Evolutionary conservation across 2,329 filamentous ascomycete species (phyloP).

Genomic region (Huntiella savannae): DNA sequence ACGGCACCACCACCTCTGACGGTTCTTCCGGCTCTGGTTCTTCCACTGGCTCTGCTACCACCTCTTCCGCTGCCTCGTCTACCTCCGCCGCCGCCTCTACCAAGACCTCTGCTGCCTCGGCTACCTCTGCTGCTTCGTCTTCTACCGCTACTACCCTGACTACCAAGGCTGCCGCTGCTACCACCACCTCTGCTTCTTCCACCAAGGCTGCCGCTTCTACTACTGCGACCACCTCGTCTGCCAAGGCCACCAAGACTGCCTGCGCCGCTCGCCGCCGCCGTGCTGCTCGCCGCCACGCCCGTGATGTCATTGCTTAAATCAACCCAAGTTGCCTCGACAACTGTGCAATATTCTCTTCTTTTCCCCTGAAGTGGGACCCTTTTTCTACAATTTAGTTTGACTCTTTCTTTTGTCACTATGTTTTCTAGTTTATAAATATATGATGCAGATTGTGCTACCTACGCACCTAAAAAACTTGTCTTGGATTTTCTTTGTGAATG

Average conservation of each 20-base stretch:
- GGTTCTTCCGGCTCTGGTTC: conserved; percentile 10
- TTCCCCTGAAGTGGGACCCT: not conserved
- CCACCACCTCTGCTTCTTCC: not conserved
- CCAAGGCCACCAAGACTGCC: conserved; percentile 1
- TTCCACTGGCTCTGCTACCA: conserved; percentile 12
- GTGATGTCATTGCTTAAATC: not conserved
- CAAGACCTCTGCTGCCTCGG: not conserved
- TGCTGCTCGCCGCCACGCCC: conserved; percentile 6
- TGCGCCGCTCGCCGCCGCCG: conserved; percentile 1
- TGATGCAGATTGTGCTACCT: no score
- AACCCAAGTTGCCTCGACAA: no score
- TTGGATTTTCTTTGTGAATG: no score
- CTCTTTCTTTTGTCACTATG: not conserved
- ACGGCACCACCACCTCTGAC: conserved; percentile 12
- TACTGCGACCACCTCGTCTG: not conserved
- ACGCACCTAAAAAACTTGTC: no score
- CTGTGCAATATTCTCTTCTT: not conserved
- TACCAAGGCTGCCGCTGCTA: not conserved
- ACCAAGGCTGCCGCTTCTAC: not conserved
- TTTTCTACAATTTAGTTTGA: not conserved
- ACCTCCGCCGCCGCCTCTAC: not conserved
- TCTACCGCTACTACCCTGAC: not conserved
- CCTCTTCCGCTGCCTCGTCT: not conserved
- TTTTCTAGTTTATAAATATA: not conserved
- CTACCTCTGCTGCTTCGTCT: not conserved